A percentile compares a stretch with the other conserved stretches of the same genome.
These are phyloP conservation scores for Xerocomellus amylosporus DNA, from an alignment of 768 basidiomycete genomes.

Conservation along the genomic window DNA sequence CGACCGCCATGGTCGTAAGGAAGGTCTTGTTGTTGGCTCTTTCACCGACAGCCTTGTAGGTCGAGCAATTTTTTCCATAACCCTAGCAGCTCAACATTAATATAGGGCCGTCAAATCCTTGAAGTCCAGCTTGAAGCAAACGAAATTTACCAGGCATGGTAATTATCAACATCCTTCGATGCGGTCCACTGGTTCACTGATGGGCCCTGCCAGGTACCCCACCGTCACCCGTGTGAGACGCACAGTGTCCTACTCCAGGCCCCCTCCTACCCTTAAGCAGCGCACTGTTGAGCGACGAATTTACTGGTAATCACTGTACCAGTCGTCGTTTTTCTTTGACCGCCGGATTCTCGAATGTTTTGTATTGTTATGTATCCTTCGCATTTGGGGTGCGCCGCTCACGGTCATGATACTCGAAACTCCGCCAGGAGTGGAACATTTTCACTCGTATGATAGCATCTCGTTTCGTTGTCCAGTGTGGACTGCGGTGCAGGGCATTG, in stretches of 20 bases:
- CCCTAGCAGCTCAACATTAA: neutral
- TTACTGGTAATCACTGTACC: conserved; percentile 55
- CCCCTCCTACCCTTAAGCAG: conserved; percentile 40
- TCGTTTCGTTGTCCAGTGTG: conserved; percentile 12
- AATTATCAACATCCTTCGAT: conserved; percentile 7
- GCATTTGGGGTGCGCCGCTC: neutral
- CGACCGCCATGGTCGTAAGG: conserved; percentile 57
- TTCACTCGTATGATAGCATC: conserved; percentile 18
- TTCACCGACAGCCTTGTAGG: conserved; percentile 68
- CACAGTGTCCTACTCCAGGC: conserved; percentile 60
- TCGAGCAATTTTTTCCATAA: conserved; percentile 7
- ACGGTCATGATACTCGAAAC: conserved; percentile 47
- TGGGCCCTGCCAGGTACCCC: conserved; percentile 55
- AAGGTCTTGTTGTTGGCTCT: conserved; percentile 79
- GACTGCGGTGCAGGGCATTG: conserved; percentile 21
- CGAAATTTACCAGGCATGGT: conserved; percentile 71
- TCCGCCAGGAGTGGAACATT: conserved; percentile 43
- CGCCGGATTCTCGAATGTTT: conserved; percentile 24
- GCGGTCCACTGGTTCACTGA: conserved; percentile 3
- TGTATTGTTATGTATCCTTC: conserved; percentile 34
- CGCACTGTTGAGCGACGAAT: conserved; percentile 72
- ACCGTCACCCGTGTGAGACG: conserved; percentile 74
- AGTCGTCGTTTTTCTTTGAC: neutral
- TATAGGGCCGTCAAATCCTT: conserved; percentile 76
- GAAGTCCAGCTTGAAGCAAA: conserved; percentile 75